A percentile compares a stretch with the other conserved stretches of the same genome.
Evolutionary conservation across 1,139 yeast genomes (phyloP).

Genomic region (Meyerozyma elateridarum): DNA sequence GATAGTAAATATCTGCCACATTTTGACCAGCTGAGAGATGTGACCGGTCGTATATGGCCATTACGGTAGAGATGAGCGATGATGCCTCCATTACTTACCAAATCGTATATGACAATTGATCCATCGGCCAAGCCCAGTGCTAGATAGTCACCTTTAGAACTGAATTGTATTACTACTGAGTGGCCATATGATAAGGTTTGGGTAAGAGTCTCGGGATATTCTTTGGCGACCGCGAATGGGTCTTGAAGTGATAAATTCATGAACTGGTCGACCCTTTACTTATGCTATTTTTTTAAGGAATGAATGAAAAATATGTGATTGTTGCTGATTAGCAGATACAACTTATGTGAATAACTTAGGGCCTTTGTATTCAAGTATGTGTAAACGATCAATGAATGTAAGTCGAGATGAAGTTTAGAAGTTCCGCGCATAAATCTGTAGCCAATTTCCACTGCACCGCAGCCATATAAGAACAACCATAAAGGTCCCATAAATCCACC

Average conservation of each 20-base stretch:
- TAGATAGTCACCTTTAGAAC: slow-evolving; percentile 75
- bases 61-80: slow-evolving; percentile 51
- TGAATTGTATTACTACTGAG: slow-evolving; percentile 70
- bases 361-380: too few species aligned
- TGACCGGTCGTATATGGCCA: slow-evolving; percentile 67
- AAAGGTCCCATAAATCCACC: too few species aligned
- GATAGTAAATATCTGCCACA: slow-evolving; percentile 70
- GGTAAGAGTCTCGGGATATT: slow-evolving; percentile 80
- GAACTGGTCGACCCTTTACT: not conserved
- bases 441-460: too few species aligned
- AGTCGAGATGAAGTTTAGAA: too few species aligned
- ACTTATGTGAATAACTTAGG: too few species aligned
- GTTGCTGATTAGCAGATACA: too few species aligned
- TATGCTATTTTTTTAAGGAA: slow-evolving; percentile 1
- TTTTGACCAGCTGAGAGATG: slow-evolving; percentile 72
- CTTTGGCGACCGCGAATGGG: slow-evolving; percentile 90
- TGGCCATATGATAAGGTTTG: slow-evolving; percentile 65
- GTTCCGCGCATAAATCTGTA: too few species aligned
- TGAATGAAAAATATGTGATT: too few species aligned
- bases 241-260: slow-evolving; percentile 88
- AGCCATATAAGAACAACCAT: too few species aligned
- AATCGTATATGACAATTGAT: slow-evolving; percentile 70
- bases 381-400: too few species aligned
- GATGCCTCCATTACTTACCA: slow-evolving; percentile 51
- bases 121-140: slow-evolving; percentile 88